Evolutionary conservation across 2,329 filamentous ascomycete genomes (phyloP).

Genomic region (Cryphonectria parasitica): DNA sequence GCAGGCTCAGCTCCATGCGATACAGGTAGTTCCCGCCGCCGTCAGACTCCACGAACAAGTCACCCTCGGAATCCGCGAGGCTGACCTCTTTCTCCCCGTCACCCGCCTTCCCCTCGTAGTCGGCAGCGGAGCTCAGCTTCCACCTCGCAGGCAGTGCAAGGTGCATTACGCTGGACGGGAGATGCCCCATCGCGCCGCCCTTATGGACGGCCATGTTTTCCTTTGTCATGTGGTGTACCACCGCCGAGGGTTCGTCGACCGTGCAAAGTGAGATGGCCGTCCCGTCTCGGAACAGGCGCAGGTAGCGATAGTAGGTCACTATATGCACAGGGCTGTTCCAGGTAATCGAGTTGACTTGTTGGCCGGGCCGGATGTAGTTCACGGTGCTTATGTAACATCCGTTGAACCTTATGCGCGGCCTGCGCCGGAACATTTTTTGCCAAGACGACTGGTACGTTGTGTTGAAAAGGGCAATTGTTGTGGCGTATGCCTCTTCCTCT

Average conservation of each 20-base stretch:
- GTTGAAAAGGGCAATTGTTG: conserved; percentile 48
- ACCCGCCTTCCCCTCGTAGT: conserved; percentile 35
- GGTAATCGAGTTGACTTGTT: conserved; percentile 69
- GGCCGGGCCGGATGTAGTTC: conserved; percentile 88
- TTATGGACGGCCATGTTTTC: conserved; percentile 62
- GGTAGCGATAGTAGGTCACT: conserved; percentile 96
- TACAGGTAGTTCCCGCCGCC: conserved; percentile 82
- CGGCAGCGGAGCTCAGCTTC: conserved; percentile 47
- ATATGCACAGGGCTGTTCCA: conserved; percentile 89
- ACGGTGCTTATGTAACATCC: conserved; percentile 96
- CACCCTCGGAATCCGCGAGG: conserved; percentile 59
- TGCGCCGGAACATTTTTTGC: conserved; percentile 75
- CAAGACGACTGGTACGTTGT: conserved; percentile 56
- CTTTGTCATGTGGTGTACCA: conserved; percentile 81
- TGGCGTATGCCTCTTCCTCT: conserved; percentile 39
- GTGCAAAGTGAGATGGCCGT: conserved; percentile 79
- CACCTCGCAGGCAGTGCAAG: conserved; percentile 65
- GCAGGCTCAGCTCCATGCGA: conserved; percentile 76
- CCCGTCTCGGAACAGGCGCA: conserved; percentile 92
- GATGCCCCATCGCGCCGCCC: conserved; percentile 42
- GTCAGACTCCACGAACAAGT: conserved; percentile 84
- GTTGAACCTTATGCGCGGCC: conserved; percentile 89
- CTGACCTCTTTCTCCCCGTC: conserved; percentile 37
- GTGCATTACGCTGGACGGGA: conserved; percentile 64
- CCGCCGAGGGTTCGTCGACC: conserved; percentile 79